Conservation (phyloP, 768 basidiomycete genomes). For the Trametes cingulata region DNA sequence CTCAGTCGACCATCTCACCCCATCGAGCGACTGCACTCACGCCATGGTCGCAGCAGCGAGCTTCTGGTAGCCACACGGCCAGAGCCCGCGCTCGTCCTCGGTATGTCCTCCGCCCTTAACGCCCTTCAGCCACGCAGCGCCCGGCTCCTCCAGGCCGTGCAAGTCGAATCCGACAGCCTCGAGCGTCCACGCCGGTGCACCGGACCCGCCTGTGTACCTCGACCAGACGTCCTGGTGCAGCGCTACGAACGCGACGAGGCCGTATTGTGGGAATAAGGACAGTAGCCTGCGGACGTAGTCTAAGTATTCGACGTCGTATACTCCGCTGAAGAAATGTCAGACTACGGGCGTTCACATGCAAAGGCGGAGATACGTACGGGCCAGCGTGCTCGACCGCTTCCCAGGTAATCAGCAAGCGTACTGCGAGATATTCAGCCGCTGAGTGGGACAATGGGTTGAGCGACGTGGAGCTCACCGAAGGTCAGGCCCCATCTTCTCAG, state of each 20-base stretch:
- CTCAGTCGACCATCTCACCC: too few relatives aligned
- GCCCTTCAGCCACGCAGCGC: constrained; percentile 86
- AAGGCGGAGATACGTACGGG: constrained; percentile 58
- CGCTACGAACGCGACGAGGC: constrained; percentile 71
- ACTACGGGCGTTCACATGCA: background rate
- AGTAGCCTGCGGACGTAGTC: constrained; percentile 72
- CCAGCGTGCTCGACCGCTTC: constrained; percentile 95
- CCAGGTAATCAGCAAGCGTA: constrained; percentile 94
- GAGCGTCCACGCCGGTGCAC: constrained; percentile 96
- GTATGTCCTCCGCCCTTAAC: constrained; percentile 74
- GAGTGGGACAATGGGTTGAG: background rate
- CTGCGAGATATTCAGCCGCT: constrained; percentile 38
- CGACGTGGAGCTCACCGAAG: constrained; percentile 57
- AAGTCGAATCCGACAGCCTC: constrained; percentile 86
- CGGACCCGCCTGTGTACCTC: constrained; percentile 90
- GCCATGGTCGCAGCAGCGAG: constrained; percentile 92
- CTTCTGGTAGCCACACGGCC: constrained; percentile 95
- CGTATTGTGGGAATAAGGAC: constrained; percentile 68
- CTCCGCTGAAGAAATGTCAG: constrained; percentile 49
- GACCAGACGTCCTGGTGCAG: constrained; percentile 98
- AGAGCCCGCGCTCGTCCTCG: constrained; percentile 79
- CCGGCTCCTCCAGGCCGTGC: constrained; percentile 72
- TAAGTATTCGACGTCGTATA: constrained; percentile 84
- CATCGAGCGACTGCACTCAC: constrained; percentile 50
- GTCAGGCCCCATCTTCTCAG: constrained; percentile 86